Evolutionary conservation across 2,329 filamentous ascomycete species (phyloP), one percentile per base, ranked within the genome.

Genomic region (Talaromyces albobiverticillius): DNA sequence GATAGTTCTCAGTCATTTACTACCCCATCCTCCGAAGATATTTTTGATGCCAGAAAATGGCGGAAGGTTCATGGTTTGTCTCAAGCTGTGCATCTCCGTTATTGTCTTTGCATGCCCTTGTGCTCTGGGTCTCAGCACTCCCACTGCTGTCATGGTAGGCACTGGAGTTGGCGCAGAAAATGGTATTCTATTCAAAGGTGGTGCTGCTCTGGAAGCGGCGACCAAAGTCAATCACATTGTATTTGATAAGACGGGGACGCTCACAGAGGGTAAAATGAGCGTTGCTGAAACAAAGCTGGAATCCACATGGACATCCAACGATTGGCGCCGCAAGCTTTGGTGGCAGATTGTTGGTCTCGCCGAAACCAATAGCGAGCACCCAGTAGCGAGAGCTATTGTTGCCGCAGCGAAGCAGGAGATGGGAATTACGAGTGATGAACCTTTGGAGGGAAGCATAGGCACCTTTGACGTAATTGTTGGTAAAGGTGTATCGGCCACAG

Each of bases 31-130:
- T n/a, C 94, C 94, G 2, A 82, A 86, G 66, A 92, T 97, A 59
- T 99, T 99, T 73, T 75, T 88, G 23, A 81, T 88, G 56, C 85
- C 87, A 55, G 82, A 83, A 42, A 93, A 88, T 65, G 94, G 94
- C 58, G 94, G 94, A 53, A 93, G 90, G 68, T 78, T 96, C 59
- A 96, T 99, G 89, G 90, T 97, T 2, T 99, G 94, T 68, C 79
- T 97, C 59, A 95, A 97, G 76, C 85, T 99, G 14, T 97, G 94
- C 73, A 99, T 99, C 63, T 95, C 94, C 0, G 94, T 99, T 61
- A 95, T 99, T 66, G 94, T 97, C 18, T 96, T 99, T 70, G 94
- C 94, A 4, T 99, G 94, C 67, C 94, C 94, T 16, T 99, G 94
- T 67, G 94, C 94, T 1, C 83, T 99, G n/a, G 94, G 94, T 53